A percentile compares a stretch with the other conserved stretches of the same genome.
Evolutionary conservation across 2,329 filamentous ascomycete species (phyloP).

Genomic region (Pyrenochaeta sp.): DNA sequence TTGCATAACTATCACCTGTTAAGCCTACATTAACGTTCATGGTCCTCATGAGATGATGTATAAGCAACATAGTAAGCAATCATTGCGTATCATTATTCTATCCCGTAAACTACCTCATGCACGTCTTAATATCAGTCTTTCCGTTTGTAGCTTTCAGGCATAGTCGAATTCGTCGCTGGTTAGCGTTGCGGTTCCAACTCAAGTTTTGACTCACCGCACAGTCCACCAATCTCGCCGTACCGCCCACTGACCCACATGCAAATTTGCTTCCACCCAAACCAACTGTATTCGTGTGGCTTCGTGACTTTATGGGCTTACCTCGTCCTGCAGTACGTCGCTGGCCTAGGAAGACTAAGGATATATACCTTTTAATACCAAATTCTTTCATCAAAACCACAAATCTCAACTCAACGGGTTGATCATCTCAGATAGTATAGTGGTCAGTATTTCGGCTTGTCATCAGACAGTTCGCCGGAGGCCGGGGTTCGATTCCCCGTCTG

Average conservation of each 20-base stretch:
- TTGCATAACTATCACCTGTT: neutral
- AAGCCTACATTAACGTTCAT: neutral
- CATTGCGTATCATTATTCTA: neutral
- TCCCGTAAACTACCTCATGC: neutral
- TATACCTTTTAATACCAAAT: neutral
- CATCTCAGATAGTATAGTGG: slow-evolving; percentile 5
- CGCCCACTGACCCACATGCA: neutral
- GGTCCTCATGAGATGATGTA: neutral
- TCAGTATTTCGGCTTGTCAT: slow-evolving; percentile 11
- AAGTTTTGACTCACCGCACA: slow-evolving; percentile 1
- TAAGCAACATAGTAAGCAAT: neutral
- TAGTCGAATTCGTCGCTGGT: no score
- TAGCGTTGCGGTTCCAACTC: neutral
- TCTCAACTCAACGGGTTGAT: neutral
- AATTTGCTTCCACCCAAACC: neutral
- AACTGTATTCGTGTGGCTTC: neutral
- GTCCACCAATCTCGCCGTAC: neutral
- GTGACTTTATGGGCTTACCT: neutral
- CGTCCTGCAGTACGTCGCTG: neutral
- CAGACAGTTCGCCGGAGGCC: slow-evolving; percentile 14
- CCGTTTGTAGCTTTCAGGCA: neutral
- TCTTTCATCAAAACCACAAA: neutral
- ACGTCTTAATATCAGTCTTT: neutral
- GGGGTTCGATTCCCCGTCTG: slow-evolving; percentile 16
- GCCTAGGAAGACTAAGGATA: neutral